phyloP scores from a whole-genome alignment of 176 grass and related monocot species.

The Microstegium vimineum region DNA sequence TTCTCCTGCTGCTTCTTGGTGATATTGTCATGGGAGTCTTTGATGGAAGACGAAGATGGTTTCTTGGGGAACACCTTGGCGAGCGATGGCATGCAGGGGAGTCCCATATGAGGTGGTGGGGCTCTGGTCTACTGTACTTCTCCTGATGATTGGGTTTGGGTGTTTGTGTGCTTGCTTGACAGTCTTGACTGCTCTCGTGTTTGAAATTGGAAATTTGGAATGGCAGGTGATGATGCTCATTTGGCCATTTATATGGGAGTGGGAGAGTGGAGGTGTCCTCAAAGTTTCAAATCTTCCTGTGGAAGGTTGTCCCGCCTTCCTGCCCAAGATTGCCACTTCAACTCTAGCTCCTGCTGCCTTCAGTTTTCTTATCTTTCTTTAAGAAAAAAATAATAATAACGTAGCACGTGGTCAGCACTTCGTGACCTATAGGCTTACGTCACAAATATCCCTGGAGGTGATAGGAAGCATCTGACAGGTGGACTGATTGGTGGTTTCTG shows the following conservation, averaged over 20 bases:
- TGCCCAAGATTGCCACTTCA: constrained; percentile 14
- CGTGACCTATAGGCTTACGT: not conserved
- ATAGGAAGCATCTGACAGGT: too few species aligned
- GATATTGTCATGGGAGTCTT: not conserved
- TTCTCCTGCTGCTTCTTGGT: not conserved
- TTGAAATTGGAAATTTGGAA: not conserved
- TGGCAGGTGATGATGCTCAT: not conserved
- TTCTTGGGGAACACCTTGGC: constrained; percentile 34
- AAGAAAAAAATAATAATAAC: not conserved
- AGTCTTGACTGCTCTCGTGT: not conserved
- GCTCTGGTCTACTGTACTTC: not conserved
- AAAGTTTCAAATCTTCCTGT: not conserved
- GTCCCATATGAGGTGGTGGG: constrained; percentile 26
- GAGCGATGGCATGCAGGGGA: constrained; percentile 18
- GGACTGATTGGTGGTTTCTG: too few species aligned
- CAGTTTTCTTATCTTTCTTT: not conserved
- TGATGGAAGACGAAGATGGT: not conserved
- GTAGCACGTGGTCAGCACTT: not conserved
- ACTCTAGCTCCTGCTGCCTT: not conserved
- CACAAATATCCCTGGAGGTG: not conserved
- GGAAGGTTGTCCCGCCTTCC: constrained; percentile 25
- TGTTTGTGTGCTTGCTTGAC: too few species aligned
- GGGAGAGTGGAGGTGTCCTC: not conserved
- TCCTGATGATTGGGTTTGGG: not conserved
- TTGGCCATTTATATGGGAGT: constrained; percentile 5